Evolutionary conservation across 306 rosid species (phyloP), one percentile per base, ranked within the genome.

Genomic region (Fragaria ananassa): DNA sequence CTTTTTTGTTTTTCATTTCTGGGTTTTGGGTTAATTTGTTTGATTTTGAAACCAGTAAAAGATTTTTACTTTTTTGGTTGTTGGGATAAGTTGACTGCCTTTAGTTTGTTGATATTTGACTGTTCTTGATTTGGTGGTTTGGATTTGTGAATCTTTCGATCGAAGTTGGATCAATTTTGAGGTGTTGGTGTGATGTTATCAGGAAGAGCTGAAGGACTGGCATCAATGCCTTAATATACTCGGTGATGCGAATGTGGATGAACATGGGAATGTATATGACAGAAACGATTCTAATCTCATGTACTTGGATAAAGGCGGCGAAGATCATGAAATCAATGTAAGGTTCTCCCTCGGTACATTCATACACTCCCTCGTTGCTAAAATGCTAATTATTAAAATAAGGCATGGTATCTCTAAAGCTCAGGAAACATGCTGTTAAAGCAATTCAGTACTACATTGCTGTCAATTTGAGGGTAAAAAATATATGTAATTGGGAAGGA

Each of bases 181-280:
- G 6, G 15, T 45, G 62, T 9, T 50, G 17, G 45, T 74, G 46
- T 74, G 71, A 50, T 76, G 46, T 54, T 27, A 37, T 80, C 66
- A 93, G 97, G 97, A 89, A 85, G 98, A 95, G 68, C 80, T 95
- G 85, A 95, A 92, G 90, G 97, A 95, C 77, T 95, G 97, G 98
- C 95, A 92, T 72, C 98, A 95, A 41, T 95, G 98, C 80, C 76
- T 95, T 10, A 76, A 82, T 17, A 92, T 95, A 96, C 91, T 92
- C 41, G 91, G 92, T 10, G 93, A 90, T 19, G 97, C 95, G 6
- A 90, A 87, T 80, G 94, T 89, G 77, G 97, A 94, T 56, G 97
- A 94, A 6, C 81, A 90, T 56, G 98, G 97, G 47, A 87, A 87
- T 66, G 85, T 91, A 62, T 86, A 79, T 31, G 90, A 91, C 75